Conservation (phyloP, 2,329 filamentous ascomycete genomes). For the Aspergillus sp. region DNA sequence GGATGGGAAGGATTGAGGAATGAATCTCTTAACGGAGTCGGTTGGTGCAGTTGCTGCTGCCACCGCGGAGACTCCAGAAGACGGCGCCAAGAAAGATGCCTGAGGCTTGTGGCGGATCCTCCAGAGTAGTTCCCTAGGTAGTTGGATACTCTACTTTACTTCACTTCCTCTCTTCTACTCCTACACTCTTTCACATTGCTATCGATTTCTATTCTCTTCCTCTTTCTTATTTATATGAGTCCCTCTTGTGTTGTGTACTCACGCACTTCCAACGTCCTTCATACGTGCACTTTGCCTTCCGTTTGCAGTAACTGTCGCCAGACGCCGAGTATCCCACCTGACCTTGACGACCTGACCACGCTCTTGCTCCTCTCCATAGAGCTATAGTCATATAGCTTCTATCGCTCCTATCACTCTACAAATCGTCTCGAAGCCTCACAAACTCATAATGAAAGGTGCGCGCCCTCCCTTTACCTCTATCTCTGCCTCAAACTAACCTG, state of each 20-base stretch:
- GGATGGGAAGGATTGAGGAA: not conserved
- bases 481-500: not conserved
- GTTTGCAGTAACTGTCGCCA: conserved; percentile 5
- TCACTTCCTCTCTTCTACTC: no score
- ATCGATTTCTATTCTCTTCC: not conserved
- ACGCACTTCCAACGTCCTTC: no score
- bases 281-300: not conserved
- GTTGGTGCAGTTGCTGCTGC: not conserved
- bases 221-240: no score
- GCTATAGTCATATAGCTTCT: not conserved
- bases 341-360: no score
- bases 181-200: no score
- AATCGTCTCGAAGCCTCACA: not conserved
- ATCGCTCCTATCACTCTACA: no score
- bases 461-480: not conserved
- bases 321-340: no score
- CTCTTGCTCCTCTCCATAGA: not conserved
- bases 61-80: not conserved
- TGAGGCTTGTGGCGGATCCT: not conserved
- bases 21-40: conserved; percentile 4
- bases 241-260: no score
- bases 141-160: no score
- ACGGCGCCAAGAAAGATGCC: conserved; percentile 1
- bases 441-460: conserved; percentile 42
- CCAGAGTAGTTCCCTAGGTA: not conserved